Percentiles rank a stretch among this genome's conserved stretches.
These are phyloP conservation scores for Ascochyta fabae DNA, from an alignment of 2,329 filamentous ascomycete species.

Conservation along the genomic window DNA sequence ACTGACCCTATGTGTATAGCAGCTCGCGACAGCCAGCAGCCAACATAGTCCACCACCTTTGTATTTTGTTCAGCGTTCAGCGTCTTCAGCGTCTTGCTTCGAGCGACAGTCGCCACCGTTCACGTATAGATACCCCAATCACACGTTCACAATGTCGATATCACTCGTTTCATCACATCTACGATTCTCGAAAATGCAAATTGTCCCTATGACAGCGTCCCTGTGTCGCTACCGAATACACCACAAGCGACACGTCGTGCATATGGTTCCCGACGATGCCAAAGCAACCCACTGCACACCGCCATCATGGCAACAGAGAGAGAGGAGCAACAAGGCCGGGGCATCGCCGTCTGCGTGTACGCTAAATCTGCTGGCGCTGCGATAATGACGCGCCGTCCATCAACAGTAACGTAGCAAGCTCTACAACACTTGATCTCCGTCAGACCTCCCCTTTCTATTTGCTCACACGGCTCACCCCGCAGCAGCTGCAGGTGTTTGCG, in stretches of 20 bases:
- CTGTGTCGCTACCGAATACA: constrained; percentile 1
- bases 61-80: constrained; percentile 14
- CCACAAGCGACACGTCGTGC: constrained; percentile 3
- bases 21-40: constrained; percentile 14
- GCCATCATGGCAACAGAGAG: not conserved
- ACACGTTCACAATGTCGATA: constrained; percentile 11
- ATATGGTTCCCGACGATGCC: not conserved
- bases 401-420: constrained; percentile 13
- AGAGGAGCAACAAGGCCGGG: not conserved
- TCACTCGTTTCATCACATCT: constrained; percentile 4
- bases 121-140: constrained; percentile 19
- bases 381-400: constrained; percentile 1
- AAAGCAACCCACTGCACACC: not conserved
- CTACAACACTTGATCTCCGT: constrained; percentile 9
- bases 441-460: constrained; percentile 6
- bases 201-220: not conserved
- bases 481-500: not conserved
- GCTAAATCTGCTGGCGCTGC: constrained; percentile 4
- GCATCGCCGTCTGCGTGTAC: constrained; percentile 7
- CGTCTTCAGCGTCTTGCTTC: constrained; percentile 8
- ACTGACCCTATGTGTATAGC: constrained; percentile 9
- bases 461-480: constrained; percentile 4
- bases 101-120: constrained; percentile 5
- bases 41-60: constrained; percentile 11
- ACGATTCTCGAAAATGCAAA: not conserved